These are phyloP conservation scores for Apium graveolens DNA, from an alignment of 129 eudicot species.

Conservation along the genomic window DNA sequence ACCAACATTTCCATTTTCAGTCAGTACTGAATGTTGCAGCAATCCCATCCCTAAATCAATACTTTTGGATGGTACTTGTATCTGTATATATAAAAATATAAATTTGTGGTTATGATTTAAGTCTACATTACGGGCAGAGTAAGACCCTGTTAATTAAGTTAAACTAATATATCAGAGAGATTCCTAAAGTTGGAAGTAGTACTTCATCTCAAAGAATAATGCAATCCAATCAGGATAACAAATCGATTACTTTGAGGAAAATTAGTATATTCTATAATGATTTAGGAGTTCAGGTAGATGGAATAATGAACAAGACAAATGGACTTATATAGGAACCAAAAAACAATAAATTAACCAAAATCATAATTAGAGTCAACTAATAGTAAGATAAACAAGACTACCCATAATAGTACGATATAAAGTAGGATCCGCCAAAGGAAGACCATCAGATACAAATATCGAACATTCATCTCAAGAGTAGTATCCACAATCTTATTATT, in stretches of 20 bases:
- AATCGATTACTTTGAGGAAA: not conserved
- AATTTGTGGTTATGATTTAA: not conserved
- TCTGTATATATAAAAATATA: not conserved
- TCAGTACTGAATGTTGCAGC: slow-evolving; percentile 13
- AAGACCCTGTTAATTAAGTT: not conserved
- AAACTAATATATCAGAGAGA: not conserved
- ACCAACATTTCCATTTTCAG: slow-evolving; percentile 12
- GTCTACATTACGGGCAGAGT: not conserved
- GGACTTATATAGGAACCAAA: not conserved
- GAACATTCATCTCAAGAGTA: no score
- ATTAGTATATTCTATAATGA: not conserved
- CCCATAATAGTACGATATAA: no score
- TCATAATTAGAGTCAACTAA: no score
- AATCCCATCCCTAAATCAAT: slow-evolving; percentile 15
- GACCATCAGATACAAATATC: no score
- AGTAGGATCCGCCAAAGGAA: no score
- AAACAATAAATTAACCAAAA: no score
- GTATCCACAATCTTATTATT: no score
- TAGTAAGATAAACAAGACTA: no score
- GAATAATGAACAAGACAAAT: not conserved
- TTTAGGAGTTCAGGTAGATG: not conserved
- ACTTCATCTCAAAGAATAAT: not conserved
- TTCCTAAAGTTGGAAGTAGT: not conserved
- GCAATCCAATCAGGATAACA: not conserved
- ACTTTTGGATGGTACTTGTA: not conserved